Percentiles rank a stretch among this genome's conserved stretches.
These are phyloP conservation scores for Sequoia sempervirens DNA, from an alignment of 75 land plant species.

Conservation along the genomic window DNA sequence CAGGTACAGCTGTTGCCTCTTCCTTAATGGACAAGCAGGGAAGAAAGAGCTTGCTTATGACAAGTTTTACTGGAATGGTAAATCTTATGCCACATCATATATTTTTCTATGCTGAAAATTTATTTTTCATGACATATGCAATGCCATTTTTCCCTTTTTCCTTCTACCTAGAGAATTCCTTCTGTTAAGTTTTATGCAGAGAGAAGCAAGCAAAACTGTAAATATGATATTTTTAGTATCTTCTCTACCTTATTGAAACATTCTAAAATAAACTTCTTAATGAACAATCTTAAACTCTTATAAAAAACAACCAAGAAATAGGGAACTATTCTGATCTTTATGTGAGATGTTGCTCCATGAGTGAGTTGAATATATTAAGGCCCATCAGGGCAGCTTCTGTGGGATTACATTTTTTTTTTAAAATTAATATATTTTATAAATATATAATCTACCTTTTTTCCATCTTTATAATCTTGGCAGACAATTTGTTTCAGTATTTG, in stretches of 20 bases:
- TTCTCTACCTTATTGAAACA: background rate
- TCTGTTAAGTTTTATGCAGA: background rate
- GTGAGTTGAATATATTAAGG: background rate
- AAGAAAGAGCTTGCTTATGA: constrained; percentile 80
- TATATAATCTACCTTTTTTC: too few relatives aligned
- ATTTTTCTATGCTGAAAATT: background rate
- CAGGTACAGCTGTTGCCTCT: constrained; percentile 88
- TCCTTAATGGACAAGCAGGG: constrained; percentile 94
- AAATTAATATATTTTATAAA: too few relatives aligned
- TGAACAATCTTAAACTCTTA: background rate
- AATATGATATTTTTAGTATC: background rate
- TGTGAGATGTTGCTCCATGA: background rate
- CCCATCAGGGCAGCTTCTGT: background rate
- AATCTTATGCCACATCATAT: background rate
- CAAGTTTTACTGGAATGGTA: constrained; percentile 94
- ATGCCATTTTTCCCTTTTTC: background rate
- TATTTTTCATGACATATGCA: background rate
- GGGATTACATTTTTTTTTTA: background rate
- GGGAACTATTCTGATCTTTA: background rate
- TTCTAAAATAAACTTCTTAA: background rate
- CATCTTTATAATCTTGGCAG: background rate
- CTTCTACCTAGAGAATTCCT: background rate
- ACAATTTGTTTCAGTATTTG: too few relatives aligned
- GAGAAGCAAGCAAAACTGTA: background rate
- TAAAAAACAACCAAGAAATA: background rate